phyloP scores from a whole-genome alignment of 225 moss, liverwort and hornwort genomes.

The Antitrichia curtipendula region DNA sequence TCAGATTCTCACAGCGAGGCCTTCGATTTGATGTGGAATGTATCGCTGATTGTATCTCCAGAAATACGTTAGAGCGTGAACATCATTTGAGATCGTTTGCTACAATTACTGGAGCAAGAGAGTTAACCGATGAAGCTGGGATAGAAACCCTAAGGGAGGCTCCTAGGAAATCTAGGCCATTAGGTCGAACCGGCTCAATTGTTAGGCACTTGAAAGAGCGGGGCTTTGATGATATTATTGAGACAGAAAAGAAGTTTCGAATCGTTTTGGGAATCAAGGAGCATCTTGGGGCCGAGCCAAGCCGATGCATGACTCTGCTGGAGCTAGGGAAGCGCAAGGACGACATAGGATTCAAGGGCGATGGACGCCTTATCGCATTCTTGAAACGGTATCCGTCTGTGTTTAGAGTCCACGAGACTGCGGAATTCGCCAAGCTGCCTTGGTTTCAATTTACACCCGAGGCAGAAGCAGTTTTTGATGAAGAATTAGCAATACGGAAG shows the following conservation, averaged over 20 bases:
- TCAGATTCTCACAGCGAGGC: background rate
- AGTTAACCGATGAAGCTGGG: background rate
- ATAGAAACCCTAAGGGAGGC: background rate
- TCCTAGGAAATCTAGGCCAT: background rate
- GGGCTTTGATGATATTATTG: conserved; percentile 59
- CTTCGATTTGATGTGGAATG: background rate
- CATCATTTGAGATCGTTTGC: background rate
- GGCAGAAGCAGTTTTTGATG: conserved; percentile 42
- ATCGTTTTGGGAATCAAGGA: conserved; percentile 53
- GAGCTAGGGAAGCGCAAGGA: conserved; percentile 55
- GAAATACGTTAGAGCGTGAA: background rate
- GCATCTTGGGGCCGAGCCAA: conserved; percentile 43
- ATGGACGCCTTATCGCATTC: conserved; percentile 38
- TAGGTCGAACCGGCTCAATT: background rate
- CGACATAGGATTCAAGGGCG: conserved; percentile 49
- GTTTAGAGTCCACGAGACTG: conserved; percentile 60
- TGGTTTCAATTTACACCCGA: conserved; percentile 58
- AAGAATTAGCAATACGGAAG: conserved; percentile 37
- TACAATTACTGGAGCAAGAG: background rate
- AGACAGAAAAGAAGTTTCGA: conserved; percentile 60
- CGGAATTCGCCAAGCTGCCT: conserved; percentile 33
- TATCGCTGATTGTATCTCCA: background rate
- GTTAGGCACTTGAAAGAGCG: conserved; percentile 34
- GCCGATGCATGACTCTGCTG: conserved; percentile 46
- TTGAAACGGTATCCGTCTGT: conserved; percentile 53